These are phyloP conservation scores for Caryopteris hybrid DNA, from an alignment of 305 asterid genomes.

Conservation along the genomic window DNA sequence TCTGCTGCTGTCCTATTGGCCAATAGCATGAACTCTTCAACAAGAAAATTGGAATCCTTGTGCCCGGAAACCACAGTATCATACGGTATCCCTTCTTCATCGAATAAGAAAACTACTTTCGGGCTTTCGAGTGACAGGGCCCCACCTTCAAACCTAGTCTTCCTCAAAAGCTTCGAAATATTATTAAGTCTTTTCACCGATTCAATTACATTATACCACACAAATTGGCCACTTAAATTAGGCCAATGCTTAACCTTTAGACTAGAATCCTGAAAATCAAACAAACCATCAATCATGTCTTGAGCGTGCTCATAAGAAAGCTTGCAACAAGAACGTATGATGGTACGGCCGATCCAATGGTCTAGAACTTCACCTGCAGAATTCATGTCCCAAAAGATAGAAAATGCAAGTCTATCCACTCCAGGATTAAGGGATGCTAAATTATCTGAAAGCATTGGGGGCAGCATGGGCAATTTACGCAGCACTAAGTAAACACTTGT, in stretches of 20 bases:
- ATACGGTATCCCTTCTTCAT: constrained; percentile 78
- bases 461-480: constrained; percentile 82
- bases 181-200: constrained; percentile 60
- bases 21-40: constrained; percentile 89
- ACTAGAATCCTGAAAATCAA: constrained; percentile 31
- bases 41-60: constrained; percentile 59
- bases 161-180: constrained; percentile 49
- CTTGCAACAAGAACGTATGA: constrained; percentile 74
- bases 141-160: constrained; percentile 63
- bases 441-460: constrained; percentile 68
- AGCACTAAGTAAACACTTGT: constrained; percentile 70
- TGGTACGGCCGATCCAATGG: constrained; percentile 83
- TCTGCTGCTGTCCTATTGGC: constrained; percentile 92
- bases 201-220: constrained; percentile 48
- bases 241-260: constrained; percentile 31
- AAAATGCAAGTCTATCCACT: constrained; percentile 75
- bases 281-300: constrained; percentile 50
- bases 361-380: constrained; percentile 59
- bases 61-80: constrained; percentile 43
- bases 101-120: constrained; percentile 56
- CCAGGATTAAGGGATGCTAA: constrained; percentile 88
- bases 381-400: constrained; percentile 81
- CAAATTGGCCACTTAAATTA: constrained; percentile 47
- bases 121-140: constrained; percentile 84
- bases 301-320: constrained; percentile 92